phyloP scores from a whole-genome alignment of 2,329 filamentous ascomycete species.

The Saccharata proteae region DNA sequence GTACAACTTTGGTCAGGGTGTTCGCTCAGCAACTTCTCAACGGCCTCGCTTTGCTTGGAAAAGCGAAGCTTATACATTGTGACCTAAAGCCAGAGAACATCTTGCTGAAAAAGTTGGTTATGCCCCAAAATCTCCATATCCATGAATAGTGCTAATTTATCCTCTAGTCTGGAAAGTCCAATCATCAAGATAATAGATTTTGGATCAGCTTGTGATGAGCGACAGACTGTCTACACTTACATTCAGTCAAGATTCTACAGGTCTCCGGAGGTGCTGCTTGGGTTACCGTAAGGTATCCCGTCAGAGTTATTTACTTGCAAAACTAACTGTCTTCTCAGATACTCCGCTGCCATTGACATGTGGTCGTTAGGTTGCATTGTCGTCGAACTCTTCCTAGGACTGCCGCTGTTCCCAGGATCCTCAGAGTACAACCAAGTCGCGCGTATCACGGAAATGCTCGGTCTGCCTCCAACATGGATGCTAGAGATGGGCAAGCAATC shows the following conservation, averaged over 20 bases:
- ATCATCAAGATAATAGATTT: constrained; percentile 99
- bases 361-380: constrained; percentile 98
- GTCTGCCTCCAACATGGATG: constrained; percentile 96
- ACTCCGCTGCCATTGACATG: constrained; percentile 98
- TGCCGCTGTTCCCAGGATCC: constrained; percentile 90
- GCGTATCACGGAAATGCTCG: constrained; percentile 94
- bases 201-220: constrained; percentile 93
- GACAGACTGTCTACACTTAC: constrained; percentile 97
- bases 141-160: constrained; percentile 10
- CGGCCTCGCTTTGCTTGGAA: constrained; percentile 82
- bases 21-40: constrained; percentile 96
- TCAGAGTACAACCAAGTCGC: constrained; percentile 99
- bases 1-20: constrained; percentile 90
- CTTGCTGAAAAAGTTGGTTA: constrained; percentile 72
- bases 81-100: constrained; percentile 98
- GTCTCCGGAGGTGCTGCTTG: constrained; percentile 90
- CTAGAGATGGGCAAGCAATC: constrained; percentile 97
- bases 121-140: neutral
- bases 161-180: constrained; percentile 68
- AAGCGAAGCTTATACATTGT: constrained; percentile 93
- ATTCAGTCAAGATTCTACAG: constrained; percentile 98
- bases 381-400: constrained; percentile 87
- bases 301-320: neutral
- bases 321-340: constrained; percentile 34
- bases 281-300: constrained; percentile 51